A percentile compares a stretch with the other conserved stretches of the same genome.
Conservation (phyloP, 306 rosid genomes). For the Lathyrus sativus region DNA sequence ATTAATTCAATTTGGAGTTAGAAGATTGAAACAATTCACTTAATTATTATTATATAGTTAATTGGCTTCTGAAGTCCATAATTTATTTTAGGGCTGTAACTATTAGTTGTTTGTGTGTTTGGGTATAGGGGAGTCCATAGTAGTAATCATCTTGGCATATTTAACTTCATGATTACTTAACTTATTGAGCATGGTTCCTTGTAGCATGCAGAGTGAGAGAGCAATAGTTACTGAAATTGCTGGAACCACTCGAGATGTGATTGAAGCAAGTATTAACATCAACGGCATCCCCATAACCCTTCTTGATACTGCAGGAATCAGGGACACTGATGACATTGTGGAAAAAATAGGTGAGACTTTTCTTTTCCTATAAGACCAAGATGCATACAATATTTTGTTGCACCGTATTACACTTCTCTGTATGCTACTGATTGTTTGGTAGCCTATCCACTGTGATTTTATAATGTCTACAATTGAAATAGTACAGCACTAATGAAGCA, state of each 20-base stretch:
- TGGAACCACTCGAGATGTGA: conserved; percentile 96
- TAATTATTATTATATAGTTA: conserved; percentile 1
- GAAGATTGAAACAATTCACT: conserved; percentile 30
- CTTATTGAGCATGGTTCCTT: conserved; percentile 56
- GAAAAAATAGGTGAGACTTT: conserved; percentile 81
- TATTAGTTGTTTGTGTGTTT: neutral
- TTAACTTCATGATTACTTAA: conserved; percentile 28
- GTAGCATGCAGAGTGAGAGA: conserved; percentile 99
- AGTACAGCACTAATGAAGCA: neutral
- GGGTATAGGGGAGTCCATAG: neutral
- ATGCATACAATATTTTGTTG: neutral
- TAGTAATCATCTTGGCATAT: conserved; percentile 20
- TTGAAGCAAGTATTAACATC: conserved; percentile 82
- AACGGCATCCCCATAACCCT: conserved; percentile 87
- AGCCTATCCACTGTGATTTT: conserved; percentile 29
- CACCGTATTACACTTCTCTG: neutral
- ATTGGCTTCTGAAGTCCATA: conserved; percentile 32
- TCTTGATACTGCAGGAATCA: conserved; percentile 97
- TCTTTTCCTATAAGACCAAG: conserved; percentile 26
- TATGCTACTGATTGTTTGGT: neutral
- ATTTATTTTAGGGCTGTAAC: conserved; percentile 17
- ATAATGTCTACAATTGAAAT: conserved; percentile 18
- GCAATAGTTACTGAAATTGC: conserved; percentile 98
- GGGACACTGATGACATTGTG: conserved; percentile 92
- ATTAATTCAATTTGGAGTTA: conserved; percentile 19